These are phyloP conservation scores for Sistotremastrum niveocremeum DNA, from an alignment of 768 basidiomycete genomes.

Conservation along the genomic window DNA sequence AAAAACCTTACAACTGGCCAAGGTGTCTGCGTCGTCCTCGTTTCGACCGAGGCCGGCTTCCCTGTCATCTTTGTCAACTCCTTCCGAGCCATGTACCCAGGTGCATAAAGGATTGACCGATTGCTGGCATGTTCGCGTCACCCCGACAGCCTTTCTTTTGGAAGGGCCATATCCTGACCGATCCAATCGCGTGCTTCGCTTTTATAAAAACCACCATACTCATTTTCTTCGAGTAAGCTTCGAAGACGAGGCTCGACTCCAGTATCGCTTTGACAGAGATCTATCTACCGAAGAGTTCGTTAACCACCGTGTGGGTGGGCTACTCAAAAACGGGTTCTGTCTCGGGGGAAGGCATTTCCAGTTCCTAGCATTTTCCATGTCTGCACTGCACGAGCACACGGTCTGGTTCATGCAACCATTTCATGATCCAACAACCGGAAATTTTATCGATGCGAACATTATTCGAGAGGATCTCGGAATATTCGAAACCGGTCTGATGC, in stretches of 20 bases:
- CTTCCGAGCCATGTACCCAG: not conserved
- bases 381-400: constrained; percentile 54
- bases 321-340: constrained; percentile 31
- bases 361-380: constrained; percentile 64
- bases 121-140: constrained; percentile 34
- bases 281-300: constrained; percentile 40
- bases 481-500: constrained; percentile 34
- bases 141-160: constrained; percentile 39
- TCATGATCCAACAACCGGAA: constrained; percentile 14
- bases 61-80: not conserved
- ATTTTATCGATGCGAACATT: constrained; percentile 25
- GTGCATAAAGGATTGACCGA: constrained; percentile 24
- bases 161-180: constrained; percentile 45
- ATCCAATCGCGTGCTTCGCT: constrained; percentile 48
- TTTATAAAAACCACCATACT: constrained; percentile 31
- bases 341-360: constrained; percentile 43
- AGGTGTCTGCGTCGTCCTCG: too few species aligned
- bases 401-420: constrained; percentile 59
- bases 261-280: constrained; percentile 43
- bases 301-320: constrained; percentile 29
- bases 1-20: too few species aligned
- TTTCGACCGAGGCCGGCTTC: not conserved
- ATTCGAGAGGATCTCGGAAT: constrained; percentile 46
- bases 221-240: constrained; percentile 53
- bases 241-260: constrained; percentile 41